Evolutionary conservation across 352 stramenopile species (phyloP), one percentile per base, ranked within the genome.

Genomic region (Globisporangium lucens): DNA sequence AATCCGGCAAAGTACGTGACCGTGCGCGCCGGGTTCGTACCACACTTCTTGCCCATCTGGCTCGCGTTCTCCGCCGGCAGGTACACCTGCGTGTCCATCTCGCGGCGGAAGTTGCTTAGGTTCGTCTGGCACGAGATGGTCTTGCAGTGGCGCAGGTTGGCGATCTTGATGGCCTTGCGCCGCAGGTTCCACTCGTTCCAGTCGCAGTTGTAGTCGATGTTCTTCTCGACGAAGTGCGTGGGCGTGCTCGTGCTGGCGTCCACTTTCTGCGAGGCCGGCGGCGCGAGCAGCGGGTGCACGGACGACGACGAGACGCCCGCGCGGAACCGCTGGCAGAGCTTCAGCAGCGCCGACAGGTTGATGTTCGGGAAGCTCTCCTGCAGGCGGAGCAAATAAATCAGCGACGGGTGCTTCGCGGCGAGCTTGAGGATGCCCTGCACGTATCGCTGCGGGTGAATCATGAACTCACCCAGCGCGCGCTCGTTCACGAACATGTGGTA

Each of bases 121-220:
- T 83, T 76, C 20, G 95, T 98, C 75, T 98, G 95, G 60, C 85
- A 85, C 13, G 84, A 90, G 41, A 86, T 87, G 1, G 93, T 98
- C 15, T 82, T 85, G 71, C 88, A 98, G 51, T 97, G 93, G 38
- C 85, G 81, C 56, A 98, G 69, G 68, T 98, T 98, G 22, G 92
- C 91, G 57, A 98, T 83, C 73, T 97, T 89, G 49, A 98, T 76
- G 27, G 91, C 92, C 41, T 90, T 87, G 47, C 90, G 85, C 15
- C 94, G 82, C 53, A 98, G 76, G 60, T 82, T 91, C 95, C 95
- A 98, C 73, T 98, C 93, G 78, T 98, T 98, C 92, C 93, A 98
- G 59, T 97, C 87, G 75, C 98, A 98, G 52, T 87, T 85, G 66
- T 83, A 83, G 78, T 98, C 93, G 20, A 98, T 89, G 68, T 90